phyloP scores from a whole-genome alignment of 345 rosid species.

The Eucalyptus globulus region DNA sequence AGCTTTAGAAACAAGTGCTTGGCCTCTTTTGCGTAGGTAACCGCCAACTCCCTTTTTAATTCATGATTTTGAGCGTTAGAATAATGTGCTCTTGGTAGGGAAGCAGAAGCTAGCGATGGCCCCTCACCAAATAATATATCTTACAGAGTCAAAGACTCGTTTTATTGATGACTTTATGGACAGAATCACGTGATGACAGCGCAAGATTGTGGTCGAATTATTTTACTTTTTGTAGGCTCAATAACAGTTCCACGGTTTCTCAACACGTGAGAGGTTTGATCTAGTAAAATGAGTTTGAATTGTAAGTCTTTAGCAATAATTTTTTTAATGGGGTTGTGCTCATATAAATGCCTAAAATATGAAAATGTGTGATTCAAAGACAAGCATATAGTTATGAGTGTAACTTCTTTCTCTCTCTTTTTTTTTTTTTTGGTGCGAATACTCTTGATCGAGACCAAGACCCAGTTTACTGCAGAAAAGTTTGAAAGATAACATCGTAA shows the following conservation, averaged over 20 bases:
- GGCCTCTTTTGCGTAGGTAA: constrained; percentile 56
- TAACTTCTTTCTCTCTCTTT: too few relatives aligned
- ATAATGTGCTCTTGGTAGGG: neutral
- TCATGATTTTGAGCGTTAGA: neutral
- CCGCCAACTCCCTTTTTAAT: constrained; percentile 45
- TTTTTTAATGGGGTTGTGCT: neutral
- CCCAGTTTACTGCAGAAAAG: neutral
- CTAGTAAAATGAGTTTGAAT: neutral
- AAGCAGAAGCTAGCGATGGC: neutral
- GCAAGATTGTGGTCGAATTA: neutral
- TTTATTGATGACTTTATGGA: neutral
- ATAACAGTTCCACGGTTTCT: neutral
- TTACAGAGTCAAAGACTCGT: neutral
- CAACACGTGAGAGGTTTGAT: neutral
- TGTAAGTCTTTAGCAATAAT: neutral
- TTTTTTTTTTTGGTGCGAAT: neutral
- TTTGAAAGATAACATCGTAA: neutral
- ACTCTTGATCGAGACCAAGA: neutral
- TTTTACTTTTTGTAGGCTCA: neutral
- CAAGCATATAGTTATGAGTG: neutral
- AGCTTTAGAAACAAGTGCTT: constrained; percentile 40
- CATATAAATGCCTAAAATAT: neutral
- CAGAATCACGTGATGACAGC: neutral
- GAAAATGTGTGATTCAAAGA: neutral
- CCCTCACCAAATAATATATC: neutral